A percentile compares a stretch with the other conserved stretches of the same genome.
phyloP scores from a whole-genome alignment of 148 eudicot genomes.

The Gaultheria prostrata region DNA sequence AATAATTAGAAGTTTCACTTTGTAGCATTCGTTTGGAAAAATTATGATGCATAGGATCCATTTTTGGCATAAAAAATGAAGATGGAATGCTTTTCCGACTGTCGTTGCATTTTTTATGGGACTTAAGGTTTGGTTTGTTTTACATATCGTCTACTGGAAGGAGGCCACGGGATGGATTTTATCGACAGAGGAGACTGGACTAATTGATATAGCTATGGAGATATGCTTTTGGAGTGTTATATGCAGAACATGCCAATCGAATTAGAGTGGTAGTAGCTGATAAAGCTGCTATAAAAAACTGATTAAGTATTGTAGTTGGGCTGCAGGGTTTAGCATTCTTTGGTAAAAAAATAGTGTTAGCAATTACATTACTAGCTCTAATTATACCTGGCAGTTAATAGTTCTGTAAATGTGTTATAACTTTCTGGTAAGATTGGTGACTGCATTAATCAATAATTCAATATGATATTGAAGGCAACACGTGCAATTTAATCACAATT shows the following conservation, averaged over 20 bases:
- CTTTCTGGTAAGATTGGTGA: not conserved
- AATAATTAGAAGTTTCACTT: constrained; percentile 9
- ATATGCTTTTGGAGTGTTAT: not conserved
- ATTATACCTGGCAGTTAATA: too few species aligned
- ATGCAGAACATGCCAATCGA: not conserved
- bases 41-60: not conserved
- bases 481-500: not conserved
- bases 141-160: not conserved
- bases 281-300: not conserved
- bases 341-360: not conserved
- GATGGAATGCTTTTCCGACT: not conserved
- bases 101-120: too few species aligned
- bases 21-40: not conserved
- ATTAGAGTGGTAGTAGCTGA: not conserved
- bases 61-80: not conserved
- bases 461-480: not conserved
- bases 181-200: not conserved
- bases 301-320: not conserved
- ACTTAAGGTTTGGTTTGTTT: not conserved
- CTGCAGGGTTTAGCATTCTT: not conserved
- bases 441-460: not conserved
- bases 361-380: not conserved
- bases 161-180: not conserved
- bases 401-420: not conserved
- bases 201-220: not conserved